Percentiles rank a stretch among this genome's conserved stretches.
Evolutionary conservation across 805 yeast genomes (phyloP).

Genomic region (Martiniozyma abietophila): DNA sequence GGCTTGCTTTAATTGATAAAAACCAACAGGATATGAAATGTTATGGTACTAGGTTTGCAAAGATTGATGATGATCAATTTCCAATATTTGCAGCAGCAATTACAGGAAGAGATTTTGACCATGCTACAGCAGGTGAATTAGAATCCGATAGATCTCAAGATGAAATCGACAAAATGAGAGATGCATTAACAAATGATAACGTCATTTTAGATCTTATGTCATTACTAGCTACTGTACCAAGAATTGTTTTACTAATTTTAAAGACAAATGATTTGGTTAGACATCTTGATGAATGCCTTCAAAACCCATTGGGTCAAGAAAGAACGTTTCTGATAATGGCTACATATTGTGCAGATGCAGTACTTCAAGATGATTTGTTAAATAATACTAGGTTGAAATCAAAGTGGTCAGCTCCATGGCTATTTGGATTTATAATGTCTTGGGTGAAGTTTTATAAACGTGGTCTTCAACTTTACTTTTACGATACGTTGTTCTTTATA

Average conservation of each 20-base stretch:
- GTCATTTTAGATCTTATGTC: constrained; percentile 69
- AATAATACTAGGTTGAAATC: constrained; percentile 8
- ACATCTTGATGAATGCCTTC: constrained; percentile 73
- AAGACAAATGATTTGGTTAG: constrained; percentile 94
- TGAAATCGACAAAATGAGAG: constrained; percentile 64
- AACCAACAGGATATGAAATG: constrained; percentile 56
- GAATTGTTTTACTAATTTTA: constrained; percentile 73
- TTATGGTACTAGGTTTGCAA: constrained; percentile 74
- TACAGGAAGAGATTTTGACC: constrained; percentile 84
- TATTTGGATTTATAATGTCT: constrained; percentile 21
- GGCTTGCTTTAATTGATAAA: constrained; percentile 79
- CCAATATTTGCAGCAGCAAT: constrained; percentile 86
- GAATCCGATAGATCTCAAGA: constrained; percentile 41
- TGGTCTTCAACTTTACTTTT: constrained; percentile 23
- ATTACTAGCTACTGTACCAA: constrained; percentile 70
- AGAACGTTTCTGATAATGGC: constrained; percentile 86
- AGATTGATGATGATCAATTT: constrained; percentile 67
- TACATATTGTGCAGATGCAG: constrained; percentile 75
- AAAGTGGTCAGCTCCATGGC: constrained; percentile 18
- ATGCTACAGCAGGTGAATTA: constrained; percentile 60
- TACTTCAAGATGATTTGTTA: constrained; percentile 48
- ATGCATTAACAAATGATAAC: constrained; percentile 50
- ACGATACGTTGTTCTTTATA: constrained; percentile 24
- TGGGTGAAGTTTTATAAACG: constrained; percentile 27
- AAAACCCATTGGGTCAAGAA: constrained; percentile 78